Conservation (phyloP, 768 basidiomycete species). For the Hebeloma cylindrosporum region DNA sequence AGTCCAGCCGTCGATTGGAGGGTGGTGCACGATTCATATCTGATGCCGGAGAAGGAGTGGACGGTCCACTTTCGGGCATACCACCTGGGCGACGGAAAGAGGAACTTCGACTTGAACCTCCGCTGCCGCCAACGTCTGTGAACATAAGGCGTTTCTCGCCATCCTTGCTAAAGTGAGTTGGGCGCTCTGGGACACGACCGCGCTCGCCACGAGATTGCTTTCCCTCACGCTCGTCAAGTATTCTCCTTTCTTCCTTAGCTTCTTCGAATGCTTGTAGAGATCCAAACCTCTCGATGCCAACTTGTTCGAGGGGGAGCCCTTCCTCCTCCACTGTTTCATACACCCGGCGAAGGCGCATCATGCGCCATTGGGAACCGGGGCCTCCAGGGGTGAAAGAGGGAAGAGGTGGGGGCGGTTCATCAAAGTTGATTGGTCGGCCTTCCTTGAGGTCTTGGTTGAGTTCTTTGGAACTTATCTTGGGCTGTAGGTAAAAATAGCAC, state of each 20-base stretch:
- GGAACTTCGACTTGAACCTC: conserved; percentile 73
- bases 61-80: conserved; percentile 49
- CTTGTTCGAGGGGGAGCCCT: conserved; percentile 63
- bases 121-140: conserved; percentile 61
- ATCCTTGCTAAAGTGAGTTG: conserved; percentile 34
- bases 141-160: conserved; percentile 65
- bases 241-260: conserved; percentile 80
- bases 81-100: conserved; percentile 86
- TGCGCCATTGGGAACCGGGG: conserved; percentile 94
- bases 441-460: conserved; percentile 59
- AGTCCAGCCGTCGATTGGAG: conserved; percentile 55
- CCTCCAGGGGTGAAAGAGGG: conserved; percentile 75
- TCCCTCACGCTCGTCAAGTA: conserved; percentile 81
- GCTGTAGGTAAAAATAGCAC: conserved; percentile 38
- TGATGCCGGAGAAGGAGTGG: conserved; percentile 60
- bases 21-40: conserved; percentile 33
- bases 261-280: conserved; percentile 84
- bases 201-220: conserved; percentile 38
- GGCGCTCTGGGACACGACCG: conserved; percentile 32
- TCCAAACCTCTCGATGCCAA: conserved; percentile 88
- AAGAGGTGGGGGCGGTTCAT: conserved; percentile 38
- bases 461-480: conserved; percentile 59
- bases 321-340: conserved; percentile 93
- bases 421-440: conserved; percentile 40
- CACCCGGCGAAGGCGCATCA: conserved; percentile 91